Conservation (phyloP, 1,284 basidiomycete genomes). For the Sanghuangporus sanghuang region DNA sequence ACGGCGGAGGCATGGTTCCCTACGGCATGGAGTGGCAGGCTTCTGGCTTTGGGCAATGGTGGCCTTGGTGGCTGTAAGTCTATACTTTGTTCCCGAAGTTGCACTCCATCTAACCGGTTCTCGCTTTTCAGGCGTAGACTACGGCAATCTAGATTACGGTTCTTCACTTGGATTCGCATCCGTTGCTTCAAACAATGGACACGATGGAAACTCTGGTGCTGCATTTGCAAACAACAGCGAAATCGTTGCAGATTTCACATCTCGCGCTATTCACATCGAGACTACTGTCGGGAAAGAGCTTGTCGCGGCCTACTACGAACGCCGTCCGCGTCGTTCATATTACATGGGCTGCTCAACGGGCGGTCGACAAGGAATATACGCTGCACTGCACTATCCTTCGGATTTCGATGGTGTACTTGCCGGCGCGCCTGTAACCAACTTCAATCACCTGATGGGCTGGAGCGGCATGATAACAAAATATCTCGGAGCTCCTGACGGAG, state of each 20-base stretch:
- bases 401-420: conserved; percentile 32
- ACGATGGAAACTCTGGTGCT: conserved; percentile 24
- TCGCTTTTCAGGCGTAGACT: conserved; percentile 24
- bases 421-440: conserved; percentile 27
- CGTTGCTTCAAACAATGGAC: conserved; percentile 27
- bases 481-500: conserved; percentile 13
- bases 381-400: conserved; percentile 23
- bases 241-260: conserved; percentile 26
- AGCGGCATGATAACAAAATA: conserved; percentile 13
- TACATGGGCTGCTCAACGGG: conserved; percentile 29
- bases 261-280: conserved; percentile 26
- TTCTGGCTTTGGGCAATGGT: conserved; percentile 16
- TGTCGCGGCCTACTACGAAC: conserved; percentile 23
- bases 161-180: conserved; percentile 24
- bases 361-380: conserved; percentile 25
- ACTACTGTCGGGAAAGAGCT: conserved; percentile 25
- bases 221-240: conserved; percentile 24
- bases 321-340: conserved; percentile 21
- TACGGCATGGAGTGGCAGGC: conserved; percentile 13
- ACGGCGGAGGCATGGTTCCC: conserved; percentile 16
- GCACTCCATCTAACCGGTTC: neutral
- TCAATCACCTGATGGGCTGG: conserved; percentile 21
- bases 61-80: conserved; percentile 18
- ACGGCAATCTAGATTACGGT: conserved; percentile 23
- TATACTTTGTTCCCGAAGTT: neutral